Conservation (phyloP, 176 grass and related monocot species). For the Oryza rufipogon region DNA sequence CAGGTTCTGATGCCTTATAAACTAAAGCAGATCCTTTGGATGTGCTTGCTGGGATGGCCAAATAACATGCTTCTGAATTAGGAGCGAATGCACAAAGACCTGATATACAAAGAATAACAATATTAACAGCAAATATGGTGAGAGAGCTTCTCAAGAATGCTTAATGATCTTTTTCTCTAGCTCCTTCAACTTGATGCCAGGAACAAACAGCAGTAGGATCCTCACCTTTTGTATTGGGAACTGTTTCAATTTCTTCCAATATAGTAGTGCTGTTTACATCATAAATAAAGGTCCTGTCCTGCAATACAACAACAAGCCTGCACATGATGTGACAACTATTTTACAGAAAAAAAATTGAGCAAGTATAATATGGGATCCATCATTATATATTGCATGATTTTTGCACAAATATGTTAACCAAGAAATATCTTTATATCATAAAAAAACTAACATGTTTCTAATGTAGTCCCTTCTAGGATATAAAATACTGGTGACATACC, state of each 20-base stretch:
- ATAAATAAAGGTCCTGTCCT: conserved; percentile 79
- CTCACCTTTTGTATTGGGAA: conserved; percentile 84
- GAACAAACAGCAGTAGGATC: conserved; percentile 1
- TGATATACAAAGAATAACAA: conserved; percentile 41
- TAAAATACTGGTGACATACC: conserved; percentile 41
- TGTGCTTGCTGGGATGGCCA: conserved; percentile 89
- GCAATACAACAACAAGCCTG: conserved; percentile 98
- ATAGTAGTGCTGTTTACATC: conserved; percentile 79
- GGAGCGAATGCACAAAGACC: conserved; percentile 95
- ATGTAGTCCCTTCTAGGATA: conserved; percentile 6
- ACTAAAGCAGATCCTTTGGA: conserved; percentile 87
- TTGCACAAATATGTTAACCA: not conserved
- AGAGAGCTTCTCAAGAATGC: not conserved
- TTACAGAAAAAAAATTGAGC: conserved; percentile 24
- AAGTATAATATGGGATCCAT: conserved; percentile 4
- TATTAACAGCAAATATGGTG: conserved; percentile 26
- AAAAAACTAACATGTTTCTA: not conserved
- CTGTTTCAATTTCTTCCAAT: conserved; percentile 90
- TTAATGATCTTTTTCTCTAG: not conserved
- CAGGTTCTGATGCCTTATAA: conserved; percentile 85
- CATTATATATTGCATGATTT: not conserved
- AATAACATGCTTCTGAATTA: conserved; percentile 79
- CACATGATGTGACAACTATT: conserved; percentile 57
- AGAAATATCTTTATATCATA: not conserved
- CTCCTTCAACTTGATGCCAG: not conserved